A percentile compares a stretch with the other conserved stretches of the same genome.
phyloP scores from a whole-genome alignment of 257 asterid genomes.

The Nicotiana tomentosiformis region DNA sequence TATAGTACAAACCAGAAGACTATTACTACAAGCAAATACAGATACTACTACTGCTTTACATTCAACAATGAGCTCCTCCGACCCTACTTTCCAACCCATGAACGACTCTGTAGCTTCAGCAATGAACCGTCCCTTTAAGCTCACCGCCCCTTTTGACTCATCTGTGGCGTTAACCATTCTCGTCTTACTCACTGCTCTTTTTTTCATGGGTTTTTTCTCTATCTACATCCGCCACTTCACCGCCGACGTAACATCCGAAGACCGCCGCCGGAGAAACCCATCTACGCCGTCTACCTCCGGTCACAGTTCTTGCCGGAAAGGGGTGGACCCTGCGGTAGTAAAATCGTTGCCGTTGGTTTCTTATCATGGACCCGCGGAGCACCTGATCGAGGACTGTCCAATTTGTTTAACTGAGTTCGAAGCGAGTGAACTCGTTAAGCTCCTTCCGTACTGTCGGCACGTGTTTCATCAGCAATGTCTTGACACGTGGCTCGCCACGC shows the following conservation, averaged over 20 bases:
- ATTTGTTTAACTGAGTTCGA: constrained; percentile 65
- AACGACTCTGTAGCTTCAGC: neutral
- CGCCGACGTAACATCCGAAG: neutral
- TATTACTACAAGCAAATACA: neutral
- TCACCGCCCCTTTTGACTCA: constrained; percentile 37
- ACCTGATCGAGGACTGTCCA: constrained; percentile 49
- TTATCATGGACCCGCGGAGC: constrained; percentile 42
- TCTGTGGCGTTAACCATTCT: constrained; percentile 54
- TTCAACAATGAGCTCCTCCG: neutral
- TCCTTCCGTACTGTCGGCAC: constrained; percentile 73
- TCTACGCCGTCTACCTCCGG: constrained; percentile 7
- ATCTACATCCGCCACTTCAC: constrained; percentile 59
- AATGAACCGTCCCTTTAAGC: neutral
- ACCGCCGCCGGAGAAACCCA: constrained; percentile 12
- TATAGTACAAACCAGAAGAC: neutral
- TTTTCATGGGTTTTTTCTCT: constrained; percentile 65
- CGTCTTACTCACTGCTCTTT: constrained; percentile 50
- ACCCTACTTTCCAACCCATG: neutral
- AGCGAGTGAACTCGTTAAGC: constrained; percentile 45
- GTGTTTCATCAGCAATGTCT: constrained; percentile 66
- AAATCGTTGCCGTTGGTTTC: constrained; percentile 45
- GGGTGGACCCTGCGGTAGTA: constrained; percentile 39
- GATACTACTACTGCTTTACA: neutral
- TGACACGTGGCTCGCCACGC: constrained; percentile 74
- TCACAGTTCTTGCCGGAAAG: constrained; percentile 1